Evolutionary conservation across 768 basidiomycete genomes (phyloP), one percentile per base, ranked within the genome.

Genomic region (Lepiota subincarnata): DNA sequence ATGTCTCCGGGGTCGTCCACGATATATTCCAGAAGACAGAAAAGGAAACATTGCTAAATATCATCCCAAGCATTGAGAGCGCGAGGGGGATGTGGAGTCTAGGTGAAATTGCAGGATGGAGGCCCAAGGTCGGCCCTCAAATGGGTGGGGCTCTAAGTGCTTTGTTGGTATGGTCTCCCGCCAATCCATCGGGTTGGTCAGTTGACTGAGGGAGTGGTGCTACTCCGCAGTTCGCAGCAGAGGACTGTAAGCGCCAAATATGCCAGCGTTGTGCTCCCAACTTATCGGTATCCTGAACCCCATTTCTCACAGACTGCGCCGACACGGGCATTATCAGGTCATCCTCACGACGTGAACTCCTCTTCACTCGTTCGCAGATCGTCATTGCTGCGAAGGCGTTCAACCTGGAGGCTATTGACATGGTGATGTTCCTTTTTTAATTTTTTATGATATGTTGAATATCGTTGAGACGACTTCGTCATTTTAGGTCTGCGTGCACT

Each of bases 1-100:
- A 72, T 39, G 81, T 91, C 38, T 85, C 83, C 12, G 71, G 69
- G 45, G 70, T 69, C 42, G 69, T 85, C 26, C 70, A 66, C 42
- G 55, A 66, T n/a, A 59, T 66, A 18, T 68, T 61, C 57, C 59
- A 64, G 57, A 64, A 44, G 24, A 45, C 59, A 34, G 59, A 65
- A n/a, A 57, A 65, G 13, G 62, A 58, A 10, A 52, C 55, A 3
- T 72, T 76, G 1, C 65, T 88, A 41, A 70, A 77, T 41, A 75
- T 96, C 24, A 74, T 97, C 4, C 84, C 89, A 0, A 92, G 89
- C 62, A 83, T 96, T 38, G 93, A 97, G 67, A 95, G 89, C 61
- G 92, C 93, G 1, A 74, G 71, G 47, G 83, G 81, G 2, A 72
- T 92, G 50, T 77, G 82, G 66, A 82, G 83, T 61, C 63, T 94